Evolutionary conservation across 2,329 filamentous ascomycete genomes (phyloP).

Genomic region (Talaromyces sp.): DNA sequence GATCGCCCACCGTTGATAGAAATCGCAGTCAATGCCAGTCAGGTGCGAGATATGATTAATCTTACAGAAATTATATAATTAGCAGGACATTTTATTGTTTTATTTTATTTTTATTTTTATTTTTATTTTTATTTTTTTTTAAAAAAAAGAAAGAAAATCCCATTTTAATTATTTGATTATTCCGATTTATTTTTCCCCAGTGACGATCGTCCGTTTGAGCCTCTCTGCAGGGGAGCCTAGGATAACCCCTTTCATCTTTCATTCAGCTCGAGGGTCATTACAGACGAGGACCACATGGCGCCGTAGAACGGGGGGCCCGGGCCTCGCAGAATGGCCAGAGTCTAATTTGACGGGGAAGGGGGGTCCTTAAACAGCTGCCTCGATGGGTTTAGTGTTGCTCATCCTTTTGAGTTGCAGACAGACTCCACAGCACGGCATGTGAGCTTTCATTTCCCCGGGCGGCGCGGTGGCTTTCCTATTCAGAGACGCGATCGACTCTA

Average conservation of each 20-base stretch:
- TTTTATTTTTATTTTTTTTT: not conserved
- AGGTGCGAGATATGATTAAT: not conserved
- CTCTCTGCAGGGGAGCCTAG: constrained; percentile 22
- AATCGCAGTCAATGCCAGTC: not conserved
- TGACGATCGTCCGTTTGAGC: constrained; percentile 30
- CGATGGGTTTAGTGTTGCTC: constrained; percentile 18
- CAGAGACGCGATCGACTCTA: not conserved
- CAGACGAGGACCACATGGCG: constrained; percentile 12
- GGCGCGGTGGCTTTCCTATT: not conserved
- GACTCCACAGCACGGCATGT: constrained; percentile 10
- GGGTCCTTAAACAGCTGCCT: constrained; percentile 20
- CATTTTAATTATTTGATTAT: not conserved
- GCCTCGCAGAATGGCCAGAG: not conserved
- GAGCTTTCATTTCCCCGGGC: constrained; percentile 10
- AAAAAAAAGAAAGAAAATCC: not conserved
- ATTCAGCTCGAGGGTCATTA: constrained; percentile 12
- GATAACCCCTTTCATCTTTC: constrained; percentile 11
- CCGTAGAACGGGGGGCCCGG: not conserved
- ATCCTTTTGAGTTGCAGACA: not conserved
- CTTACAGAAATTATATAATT: constrained; percentile 6
- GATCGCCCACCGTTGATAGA: constrained; percentile 4
- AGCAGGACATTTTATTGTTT: constrained; percentile 8
- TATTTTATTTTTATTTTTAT: not conserved
- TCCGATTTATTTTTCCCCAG: constrained; percentile 14
- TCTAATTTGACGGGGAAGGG: constrained; percentile 7